phyloP scores from a whole-genome alignment of 1,284 basidiomycete species.

The Papiliotrema nemorosa region DNA sequence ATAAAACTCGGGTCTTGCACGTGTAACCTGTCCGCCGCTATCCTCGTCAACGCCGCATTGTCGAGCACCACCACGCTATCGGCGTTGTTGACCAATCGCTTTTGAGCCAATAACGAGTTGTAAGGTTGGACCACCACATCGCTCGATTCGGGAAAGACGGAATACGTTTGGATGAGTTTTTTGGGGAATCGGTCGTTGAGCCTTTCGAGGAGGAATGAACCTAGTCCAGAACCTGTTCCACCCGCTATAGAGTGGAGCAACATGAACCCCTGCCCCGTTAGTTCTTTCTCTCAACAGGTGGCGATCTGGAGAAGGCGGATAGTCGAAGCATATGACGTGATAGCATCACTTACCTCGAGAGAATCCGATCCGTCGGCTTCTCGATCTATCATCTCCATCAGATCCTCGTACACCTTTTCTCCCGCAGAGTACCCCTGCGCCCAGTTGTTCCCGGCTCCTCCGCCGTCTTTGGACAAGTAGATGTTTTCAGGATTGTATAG shows the following conservation, averaged over 20 bases:
- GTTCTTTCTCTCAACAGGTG: too few species aligned
- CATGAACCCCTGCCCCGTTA: conserved; percentile 83
- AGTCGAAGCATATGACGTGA: not conserved
- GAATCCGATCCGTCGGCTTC: conserved; percentile 98
- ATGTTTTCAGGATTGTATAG: conserved; percentile 99
- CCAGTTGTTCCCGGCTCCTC: conserved; percentile 99
- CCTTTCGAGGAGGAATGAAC: conserved; percentile 92
- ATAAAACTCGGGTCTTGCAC: conserved; percentile 87
- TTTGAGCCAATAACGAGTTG: conserved; percentile 89
- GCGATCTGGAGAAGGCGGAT: too few species aligned
- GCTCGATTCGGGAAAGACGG: conserved; percentile 92
- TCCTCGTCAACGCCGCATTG: conserved; percentile 87
- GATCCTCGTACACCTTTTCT: conserved; percentile 89
- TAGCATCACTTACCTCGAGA: conserved; percentile 66
- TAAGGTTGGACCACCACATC: conserved; percentile 99
- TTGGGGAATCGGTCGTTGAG: conserved; percentile 98
- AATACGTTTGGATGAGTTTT: conserved; percentile 98
- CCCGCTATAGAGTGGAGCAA: conserved; percentile 98
- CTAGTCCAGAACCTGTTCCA: conserved; percentile 95
- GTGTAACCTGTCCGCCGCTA: conserved; percentile 87
- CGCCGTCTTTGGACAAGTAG: conserved; percentile 89
- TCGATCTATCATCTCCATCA: conserved; percentile 98
- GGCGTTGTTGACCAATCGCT: conserved; percentile 91
- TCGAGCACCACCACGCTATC: conserved; percentile 97
- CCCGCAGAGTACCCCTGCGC: conserved; percentile 89